Evolutionary conservation across 176 grass and related monocot species (phyloP).

Genomic region (Puya raimondii): DNA sequence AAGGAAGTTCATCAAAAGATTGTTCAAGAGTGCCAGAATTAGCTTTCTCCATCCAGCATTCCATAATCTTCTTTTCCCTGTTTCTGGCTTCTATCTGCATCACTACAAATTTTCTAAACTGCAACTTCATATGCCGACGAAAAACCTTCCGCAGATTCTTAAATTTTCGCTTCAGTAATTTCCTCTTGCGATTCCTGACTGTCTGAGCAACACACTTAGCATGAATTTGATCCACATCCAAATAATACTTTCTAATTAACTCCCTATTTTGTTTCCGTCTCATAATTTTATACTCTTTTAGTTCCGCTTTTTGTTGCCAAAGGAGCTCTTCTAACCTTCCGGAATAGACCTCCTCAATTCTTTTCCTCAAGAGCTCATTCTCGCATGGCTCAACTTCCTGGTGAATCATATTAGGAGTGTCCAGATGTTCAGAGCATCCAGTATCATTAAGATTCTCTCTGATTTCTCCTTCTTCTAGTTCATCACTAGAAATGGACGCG

Average conservation of each 20-base stretch:
- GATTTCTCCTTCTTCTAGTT: constrained; percentile 26
- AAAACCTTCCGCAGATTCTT: constrained; percentile 28
- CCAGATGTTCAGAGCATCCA: constrained; percentile 9
- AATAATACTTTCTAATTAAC: constrained; percentile 22
- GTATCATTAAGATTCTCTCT: constrained; percentile 12
- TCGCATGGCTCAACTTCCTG: not conserved
- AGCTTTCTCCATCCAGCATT: constrained; percentile 50
- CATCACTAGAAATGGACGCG: not conserved
- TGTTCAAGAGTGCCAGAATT: constrained; percentile 56
- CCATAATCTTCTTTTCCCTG: constrained; percentile 39
- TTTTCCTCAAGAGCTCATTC: constrained; percentile 6
- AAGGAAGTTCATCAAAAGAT: constrained; percentile 31
- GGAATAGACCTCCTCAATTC: constrained; percentile 42
- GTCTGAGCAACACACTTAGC: constrained; percentile 19
- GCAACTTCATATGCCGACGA: constrained; percentile 32
- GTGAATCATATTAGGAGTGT: not conserved
- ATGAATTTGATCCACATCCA: constrained; percentile 14
- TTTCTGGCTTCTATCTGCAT: constrained; percentile 55
- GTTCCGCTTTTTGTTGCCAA: constrained; percentile 34
- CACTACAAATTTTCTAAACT: constrained; percentile 34
- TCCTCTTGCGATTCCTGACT: constrained; percentile 21
- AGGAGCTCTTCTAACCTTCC: constrained; percentile 36
- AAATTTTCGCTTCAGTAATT: constrained; percentile 30
- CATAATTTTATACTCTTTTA: constrained; percentile 36
- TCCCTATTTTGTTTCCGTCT: constrained; percentile 18